Base-by-base conservation (phyloP, 1,284 basidiomycete species). In the Cryptococcus sp. region DNA sequence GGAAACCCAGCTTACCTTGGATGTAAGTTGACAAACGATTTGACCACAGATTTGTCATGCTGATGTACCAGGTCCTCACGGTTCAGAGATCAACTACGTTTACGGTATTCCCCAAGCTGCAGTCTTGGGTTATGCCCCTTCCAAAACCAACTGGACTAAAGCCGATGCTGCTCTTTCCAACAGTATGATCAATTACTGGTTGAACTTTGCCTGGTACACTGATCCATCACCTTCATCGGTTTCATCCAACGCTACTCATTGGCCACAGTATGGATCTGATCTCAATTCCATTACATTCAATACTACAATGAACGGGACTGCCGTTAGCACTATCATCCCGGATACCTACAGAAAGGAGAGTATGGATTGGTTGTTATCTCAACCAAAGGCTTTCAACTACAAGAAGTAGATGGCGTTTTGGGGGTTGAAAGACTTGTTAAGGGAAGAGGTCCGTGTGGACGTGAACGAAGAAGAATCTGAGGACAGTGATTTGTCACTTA, bases 131-230 rank as follows among this genome's bases (percentile, higher is more conserved):
- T 52, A 23, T 23, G 23, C 23, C 23, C n/a, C n/a, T 41, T 10
- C 38, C 38, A 41, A n/a, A 41, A 41, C 38, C 13, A 32, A 6
- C 38, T 53, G 32, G 43, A 66, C 68, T 1, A 58, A 57, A 1
- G 58, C 48, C 11, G 62, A 70, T 31, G 57, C 44, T 11, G 33
- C 33, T 5, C 50, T 76, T 5, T 60, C 65, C 5, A 38, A 58
- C 35, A 46, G 57, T 13, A 66, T 71, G 55, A 61, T 68, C 49
- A 58, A 67, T 42, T 74, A 74, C 63, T 73, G 70, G 74, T 73
- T 73, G 60, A 75, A 74, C 63, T 76, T 76, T 59, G 71, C 64
- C 15, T 70, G 70, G 57, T 62, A 66, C 63, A 57, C 60, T 47
- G 61, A 73, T 54, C 72, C 72, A 15, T 71, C 36, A 61, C 62